These are phyloP conservation scores for Echinochloa phyllopogon DNA, from an alignment of 176 grass and related monocot species.

Conservation along the genomic window DNA sequence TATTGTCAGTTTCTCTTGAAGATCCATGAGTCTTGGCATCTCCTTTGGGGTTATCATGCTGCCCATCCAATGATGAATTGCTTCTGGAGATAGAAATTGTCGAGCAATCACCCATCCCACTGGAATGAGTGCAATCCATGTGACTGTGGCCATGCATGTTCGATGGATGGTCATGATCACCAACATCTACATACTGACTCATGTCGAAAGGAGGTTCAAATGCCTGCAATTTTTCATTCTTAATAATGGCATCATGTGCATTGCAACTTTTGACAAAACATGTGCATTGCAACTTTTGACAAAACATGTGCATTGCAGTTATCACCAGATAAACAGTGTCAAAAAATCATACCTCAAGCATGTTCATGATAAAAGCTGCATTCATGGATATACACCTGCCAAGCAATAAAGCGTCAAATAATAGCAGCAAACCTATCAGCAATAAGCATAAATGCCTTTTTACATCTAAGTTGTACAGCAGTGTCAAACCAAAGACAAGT, in stretches of 20 bases:
- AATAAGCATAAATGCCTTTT: conserved; percentile 23
- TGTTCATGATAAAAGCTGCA: conserved; percentile 88
- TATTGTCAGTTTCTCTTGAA: conserved; percentile 43
- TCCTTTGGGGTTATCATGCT: conserved; percentile 31
- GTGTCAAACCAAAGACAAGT: conserved; percentile 19
- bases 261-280: conserved; percentile 16
- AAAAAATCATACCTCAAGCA: conserved; percentile 87
- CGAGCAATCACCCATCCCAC: conserved; percentile 40
- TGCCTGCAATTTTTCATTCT: conserved; percentile 63
- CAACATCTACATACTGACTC: conserved; percentile 68
- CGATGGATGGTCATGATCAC: conserved; percentile 48
- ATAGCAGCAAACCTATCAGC: conserved; percentile 40
- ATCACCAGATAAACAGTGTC: conserved; percentile 28
- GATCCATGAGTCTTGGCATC: conserved; percentile 30
- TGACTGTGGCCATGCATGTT: conserved; percentile 55
- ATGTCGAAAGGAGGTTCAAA: conserved; percentile 97
- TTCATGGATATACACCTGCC: conserved; percentile 96
- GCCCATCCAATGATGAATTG: conserved; percentile 37
- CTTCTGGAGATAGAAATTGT: conserved; percentile 34
- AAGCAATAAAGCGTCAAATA: conserved; percentile 50
- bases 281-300: conserved; percentile 23
- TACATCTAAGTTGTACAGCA: conserved; percentile 31
- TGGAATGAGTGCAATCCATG: conserved; percentile 46
- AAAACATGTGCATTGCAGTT: conserved; percentile 16
- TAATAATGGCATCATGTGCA: conserved; percentile 21